phyloP scores from a whole-genome alignment of 441 rosid genomes.

The Eugenia klotzschiana region DNA sequence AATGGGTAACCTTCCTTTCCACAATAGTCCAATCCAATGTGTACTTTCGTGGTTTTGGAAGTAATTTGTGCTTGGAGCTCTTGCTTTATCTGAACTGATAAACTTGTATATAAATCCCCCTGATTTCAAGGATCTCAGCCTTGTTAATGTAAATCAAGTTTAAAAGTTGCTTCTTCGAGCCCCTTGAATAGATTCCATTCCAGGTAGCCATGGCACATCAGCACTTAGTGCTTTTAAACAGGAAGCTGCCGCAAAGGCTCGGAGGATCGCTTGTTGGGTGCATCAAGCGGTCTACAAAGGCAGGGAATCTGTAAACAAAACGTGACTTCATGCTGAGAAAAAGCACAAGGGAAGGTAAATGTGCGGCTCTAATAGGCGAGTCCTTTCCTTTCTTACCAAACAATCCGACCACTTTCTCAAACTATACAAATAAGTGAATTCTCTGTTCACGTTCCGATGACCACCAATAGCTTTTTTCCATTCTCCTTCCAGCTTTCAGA shows the following conservation, averaged over 20 bases:
- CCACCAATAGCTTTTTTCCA: background rate
- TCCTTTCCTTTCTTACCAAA: constrained; percentile 39
- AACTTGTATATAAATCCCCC: background rate
- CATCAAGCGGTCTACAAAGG: background rate
- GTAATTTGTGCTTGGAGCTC: background rate
- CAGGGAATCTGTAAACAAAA: constrained; percentile 30
- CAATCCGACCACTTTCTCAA: constrained; percentile 20
- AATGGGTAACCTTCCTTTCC: background rate
- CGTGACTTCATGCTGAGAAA: constrained; percentile 44
- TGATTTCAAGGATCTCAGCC: background rate
- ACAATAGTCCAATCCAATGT: background rate
- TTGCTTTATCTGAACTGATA: background rate
- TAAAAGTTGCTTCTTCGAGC: background rate
- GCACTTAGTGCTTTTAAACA: background rate
- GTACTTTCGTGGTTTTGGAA: background rate
- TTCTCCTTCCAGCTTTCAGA: constrained; percentile 4
- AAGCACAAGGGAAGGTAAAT: constrained; percentile 21
- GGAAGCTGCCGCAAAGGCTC: background rate
- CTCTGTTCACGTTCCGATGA: background rate
- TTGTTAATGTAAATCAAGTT: background rate
- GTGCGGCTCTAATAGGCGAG: constrained; percentile 14
- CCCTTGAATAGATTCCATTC: background rate
- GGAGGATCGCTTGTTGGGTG: background rate
- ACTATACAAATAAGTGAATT: background rate
- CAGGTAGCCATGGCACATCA: background rate